Evolutionary conservation across 2,329 filamentous ascomycete species (phyloP).

Genomic region (Biscogniauxia sp.): DNA sequence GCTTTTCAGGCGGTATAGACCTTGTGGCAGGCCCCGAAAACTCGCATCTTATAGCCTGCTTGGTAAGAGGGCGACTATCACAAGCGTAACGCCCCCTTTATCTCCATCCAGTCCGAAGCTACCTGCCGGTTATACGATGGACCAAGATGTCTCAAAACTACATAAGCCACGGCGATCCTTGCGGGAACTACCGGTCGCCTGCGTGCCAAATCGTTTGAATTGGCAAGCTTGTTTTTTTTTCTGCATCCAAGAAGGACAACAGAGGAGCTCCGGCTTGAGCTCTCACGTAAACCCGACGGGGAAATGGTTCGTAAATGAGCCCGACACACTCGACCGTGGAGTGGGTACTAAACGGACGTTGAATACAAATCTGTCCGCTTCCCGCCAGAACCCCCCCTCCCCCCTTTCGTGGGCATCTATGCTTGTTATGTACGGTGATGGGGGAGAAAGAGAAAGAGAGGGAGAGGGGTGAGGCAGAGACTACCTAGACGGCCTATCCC

Average conservation of each 20-base stretch:
- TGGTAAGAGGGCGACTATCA: neutral
- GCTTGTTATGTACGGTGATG: too few relatives aligned
- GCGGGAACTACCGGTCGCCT: neutral
- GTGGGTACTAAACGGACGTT: too few relatives aligned
- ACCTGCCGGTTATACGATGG: neutral
- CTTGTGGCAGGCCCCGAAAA: neutral
- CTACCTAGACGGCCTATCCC: neutral
- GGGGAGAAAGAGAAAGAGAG: too few relatives aligned
- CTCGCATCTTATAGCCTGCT: neutral
- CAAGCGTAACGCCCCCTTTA: slow-evolving; percentile 3
- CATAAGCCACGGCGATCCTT: neutral
- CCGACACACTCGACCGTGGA: too few relatives aligned
- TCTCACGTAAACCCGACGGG: too few relatives aligned
- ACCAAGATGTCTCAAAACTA: neutral
- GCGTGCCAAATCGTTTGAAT: neutral
- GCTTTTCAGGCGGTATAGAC: neutral
- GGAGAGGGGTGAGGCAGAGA: neutral
- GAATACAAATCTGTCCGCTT: too few relatives aligned
- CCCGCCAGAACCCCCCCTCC: too few relatives aligned
- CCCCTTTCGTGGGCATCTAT: neutral
- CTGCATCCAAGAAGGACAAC: too few relatives aligned
- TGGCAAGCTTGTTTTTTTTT: neutral
- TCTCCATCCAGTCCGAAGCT: slow-evolving; percentile 4
- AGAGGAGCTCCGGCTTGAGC: too few relatives aligned
- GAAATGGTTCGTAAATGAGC: too few relatives aligned